Percentiles rank a stretch among this genome's conserved stretches.
phyloP scores from a whole-genome alignment of 345 rosid genomes.

The Gossypium herbaceum region DNA sequence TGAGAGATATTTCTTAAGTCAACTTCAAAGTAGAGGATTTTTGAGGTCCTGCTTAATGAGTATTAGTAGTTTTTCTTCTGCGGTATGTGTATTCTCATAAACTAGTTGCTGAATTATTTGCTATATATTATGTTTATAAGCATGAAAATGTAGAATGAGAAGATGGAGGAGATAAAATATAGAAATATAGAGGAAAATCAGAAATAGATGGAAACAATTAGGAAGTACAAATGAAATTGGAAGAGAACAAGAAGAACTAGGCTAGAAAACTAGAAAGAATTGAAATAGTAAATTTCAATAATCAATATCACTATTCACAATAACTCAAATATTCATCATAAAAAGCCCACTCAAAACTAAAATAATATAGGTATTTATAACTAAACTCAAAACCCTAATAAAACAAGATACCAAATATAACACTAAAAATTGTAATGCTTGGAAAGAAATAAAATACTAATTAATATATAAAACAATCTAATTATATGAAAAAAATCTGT shows the following conservation, averaged over 20 bases:
- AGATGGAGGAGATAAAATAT: neutral
- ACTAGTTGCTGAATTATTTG: neutral
- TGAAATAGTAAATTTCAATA: neutral
- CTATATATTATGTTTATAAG: neutral
- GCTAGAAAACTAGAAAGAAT: neutral
- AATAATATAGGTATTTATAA: neutral
- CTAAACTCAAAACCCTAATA: neutral
- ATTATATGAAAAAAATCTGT: neutral
- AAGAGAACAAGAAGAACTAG: neutral
- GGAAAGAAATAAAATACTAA: neutral
- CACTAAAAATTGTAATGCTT: neutral
- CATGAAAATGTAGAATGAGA: neutral
- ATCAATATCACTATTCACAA: neutral
- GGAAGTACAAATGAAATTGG: neutral
- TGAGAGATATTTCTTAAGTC: constrained; percentile 79
- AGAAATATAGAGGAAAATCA: neutral
- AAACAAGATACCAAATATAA: neutral
- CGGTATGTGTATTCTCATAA: constrained; percentile 40
- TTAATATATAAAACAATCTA: neutral
- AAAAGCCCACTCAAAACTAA: neutral
- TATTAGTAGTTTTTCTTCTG: constrained; percentile 62
- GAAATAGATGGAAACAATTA: neutral
- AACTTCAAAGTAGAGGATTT: constrained; percentile 94
- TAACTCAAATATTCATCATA: neutral
- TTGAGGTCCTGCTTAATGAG: constrained; percentile 64